Evolutionary conservation across 768 basidiomycete species (phyloP).

Genomic region (Phlebiopsis gigantea): DNA sequence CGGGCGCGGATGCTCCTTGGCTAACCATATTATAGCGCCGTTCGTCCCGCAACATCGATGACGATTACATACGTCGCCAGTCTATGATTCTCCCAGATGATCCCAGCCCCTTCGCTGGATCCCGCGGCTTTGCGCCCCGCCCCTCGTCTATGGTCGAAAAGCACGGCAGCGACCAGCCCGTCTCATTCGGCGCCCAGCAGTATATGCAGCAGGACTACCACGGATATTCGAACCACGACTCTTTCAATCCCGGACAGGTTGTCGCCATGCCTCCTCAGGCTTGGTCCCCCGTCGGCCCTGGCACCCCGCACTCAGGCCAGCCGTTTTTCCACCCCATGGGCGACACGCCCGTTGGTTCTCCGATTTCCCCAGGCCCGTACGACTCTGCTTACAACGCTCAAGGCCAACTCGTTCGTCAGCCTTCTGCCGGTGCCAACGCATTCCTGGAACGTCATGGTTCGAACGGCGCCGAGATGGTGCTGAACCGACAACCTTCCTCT

Average conservation of each 20-base stretch:
- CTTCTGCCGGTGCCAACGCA: constrained; percentile 15
- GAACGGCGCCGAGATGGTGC: neutral
- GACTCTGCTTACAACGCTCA: constrained; percentile 24
- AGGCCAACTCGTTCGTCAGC: constrained; percentile 19
- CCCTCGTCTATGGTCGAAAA: constrained; percentile 65
- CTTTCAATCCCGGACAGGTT: constrained; percentile 34
- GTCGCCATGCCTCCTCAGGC: constrained; percentile 22
- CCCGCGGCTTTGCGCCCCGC: constrained; percentile 36
- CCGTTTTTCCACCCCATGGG: constrained; percentile 35
- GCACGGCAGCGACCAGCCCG: constrained; percentile 24
- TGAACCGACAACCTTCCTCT: constrained; percentile 21
- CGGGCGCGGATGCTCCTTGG: neutral
- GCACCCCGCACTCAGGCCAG: constrained; percentile 27
- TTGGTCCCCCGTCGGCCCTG: constrained; percentile 15
- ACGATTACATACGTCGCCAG: constrained; percentile 52
- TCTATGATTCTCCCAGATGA: constrained; percentile 60
- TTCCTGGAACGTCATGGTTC: constrained; percentile 18
- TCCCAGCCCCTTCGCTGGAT: constrained; percentile 20
- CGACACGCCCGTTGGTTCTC: constrained; percentile 33
- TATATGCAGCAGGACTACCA: constrained; percentile 11
- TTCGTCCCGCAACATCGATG: constrained; percentile 23
- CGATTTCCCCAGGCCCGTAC: constrained; percentile 23
- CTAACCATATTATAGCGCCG: constrained; percentile 21
- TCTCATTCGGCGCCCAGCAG: constrained; percentile 10
- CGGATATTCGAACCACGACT: constrained; percentile 20